Base-by-base conservation (phyloP, 345 rosid genomes). In the Rhizophora mangle region DNA sequence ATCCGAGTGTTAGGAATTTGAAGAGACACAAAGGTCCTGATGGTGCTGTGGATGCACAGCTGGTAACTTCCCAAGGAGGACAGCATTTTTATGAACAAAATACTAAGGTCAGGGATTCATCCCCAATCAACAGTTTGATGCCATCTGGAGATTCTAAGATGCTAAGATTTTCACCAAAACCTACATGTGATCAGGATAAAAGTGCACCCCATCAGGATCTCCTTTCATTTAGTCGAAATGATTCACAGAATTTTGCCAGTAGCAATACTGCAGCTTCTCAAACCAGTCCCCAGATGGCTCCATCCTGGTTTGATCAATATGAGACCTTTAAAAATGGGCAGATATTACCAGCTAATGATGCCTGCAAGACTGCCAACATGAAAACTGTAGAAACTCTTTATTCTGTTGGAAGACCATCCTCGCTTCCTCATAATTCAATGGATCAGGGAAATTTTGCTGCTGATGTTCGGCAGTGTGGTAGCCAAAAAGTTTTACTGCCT, bases 251-350 rank as follows among this genome's bases (percentile, higher is more conserved):
- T 76, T 55, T 76, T 24, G 20, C 79, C 31, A 34, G 65, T 46
- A 59, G 78, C 74, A 82, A 74, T 76, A 67, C 62, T 74, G 34
- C 71, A 52, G 78, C 69, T 78, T 78, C 85, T 68, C 85, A 85
- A 64, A 72, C 85, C 65, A 86, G 86, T 78, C 82, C 83, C 64
- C 91, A 77, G 73, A 83, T 84, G 89, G 92, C 88, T 27, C 89
- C 92, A 68, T 86, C 94, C 53, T 89, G 93, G 91, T 85, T 85
- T 76, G 87, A 80, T 78, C 90, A 78, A 73, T 86, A 84, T 72
- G 93, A 90, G 26, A 77, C 86, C 34, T 81, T 81, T 73, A 91
- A 76, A 85, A 88, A 89, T 73, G 93, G 87, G 74, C 84, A 87
- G 73, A 80, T 80, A 63, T 74, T 78, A 62, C 79, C 82, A 15